Base-by-base conservation (phyloP, 176 grass and related monocot genomes). In the Rhynchospora tenuis region DNA sequence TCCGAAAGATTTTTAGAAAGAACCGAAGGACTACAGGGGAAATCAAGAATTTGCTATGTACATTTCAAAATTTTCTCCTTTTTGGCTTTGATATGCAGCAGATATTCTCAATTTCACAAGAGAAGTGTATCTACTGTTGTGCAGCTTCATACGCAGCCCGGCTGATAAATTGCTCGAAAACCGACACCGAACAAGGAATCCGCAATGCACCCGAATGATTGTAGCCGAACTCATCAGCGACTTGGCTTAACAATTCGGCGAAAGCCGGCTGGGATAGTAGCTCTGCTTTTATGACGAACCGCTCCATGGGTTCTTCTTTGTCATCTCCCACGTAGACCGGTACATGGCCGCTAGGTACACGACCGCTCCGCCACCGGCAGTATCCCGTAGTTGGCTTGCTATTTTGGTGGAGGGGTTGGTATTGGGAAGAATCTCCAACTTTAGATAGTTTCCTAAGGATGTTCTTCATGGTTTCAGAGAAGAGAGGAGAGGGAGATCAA, bases 191-290 rank as follows among this genome's bases (percentile, higher is more conserved):
- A 81, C 95, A 98, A 24, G 95, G 95, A 85, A 98, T 95, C 27
- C 95, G 92, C 64, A 98, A 91, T 44, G 90, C 95, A 75, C 95
- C 95, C 0, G 86, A 83, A 79, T 93, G 92, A 22, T 83, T 89
- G 84, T 98, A 98, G 4, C 95, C 95, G 88, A 94, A 98, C 90
- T 98, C 95, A 86, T 94, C 89, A 0, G 92, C 95, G 81, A 92
- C 87, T 27, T 90, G 92, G 14, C 82, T 88, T 83, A 98, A 90
- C 38, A 98, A 87, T 74, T 90, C 90, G 1, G 84, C 88, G 81
- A 98, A 94, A 71, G 89, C 74, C 38, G 95, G 92, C 7, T 83
- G 90, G 50, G 86, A 83, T 5, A 98, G 84, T 2, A 98, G 82
- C 73, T 93, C 88, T 10, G 90, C 84, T 7, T 88, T 88, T 65